A percentile compares a stretch with the other conserved stretches of the same genome.
Evolutionary conservation across 2,329 filamentous ascomycete species (phyloP).

Genomic region (Coleophoma crateriformis): DNA sequence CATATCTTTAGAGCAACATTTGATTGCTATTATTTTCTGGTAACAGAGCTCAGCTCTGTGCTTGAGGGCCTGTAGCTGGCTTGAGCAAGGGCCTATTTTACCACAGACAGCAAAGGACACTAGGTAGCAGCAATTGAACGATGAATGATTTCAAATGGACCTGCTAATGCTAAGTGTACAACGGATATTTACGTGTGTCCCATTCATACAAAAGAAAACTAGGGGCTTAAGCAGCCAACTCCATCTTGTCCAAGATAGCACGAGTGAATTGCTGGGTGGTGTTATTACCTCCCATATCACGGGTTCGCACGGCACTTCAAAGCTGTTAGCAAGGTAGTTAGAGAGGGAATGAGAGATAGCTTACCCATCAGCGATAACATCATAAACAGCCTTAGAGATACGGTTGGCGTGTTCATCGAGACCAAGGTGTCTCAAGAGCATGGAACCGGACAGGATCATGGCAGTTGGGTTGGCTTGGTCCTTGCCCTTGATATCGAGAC

Average conservation of each 20-base stretch:
- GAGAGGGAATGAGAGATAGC: constrained; percentile 26
- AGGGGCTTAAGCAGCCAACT: constrained; percentile 34
- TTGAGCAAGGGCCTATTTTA: no score
- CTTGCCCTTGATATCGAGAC: constrained; percentile 99
- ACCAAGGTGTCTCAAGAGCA: constrained; percentile 95
- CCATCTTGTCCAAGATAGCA: constrained; percentile 94
- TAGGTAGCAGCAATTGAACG: not conserved
- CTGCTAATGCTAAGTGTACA: constrained; percentile 13
- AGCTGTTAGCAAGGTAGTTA: constrained; percentile 22
- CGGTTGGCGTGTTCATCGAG: constrained; percentile 98
- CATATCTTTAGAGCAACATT: no score
- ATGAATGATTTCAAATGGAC: not conserved
- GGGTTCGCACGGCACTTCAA: constrained; percentile 74
- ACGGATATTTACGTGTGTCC: constrained; percentile 32
- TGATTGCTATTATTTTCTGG: no score
- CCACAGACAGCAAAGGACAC: no score
- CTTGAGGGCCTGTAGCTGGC: no score
- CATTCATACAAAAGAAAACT: no score
- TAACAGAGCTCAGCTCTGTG: no score
- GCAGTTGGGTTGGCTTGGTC: constrained; percentile 98
- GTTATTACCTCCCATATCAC: constrained; percentile 89
- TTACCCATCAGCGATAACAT: constrained; percentile 83
- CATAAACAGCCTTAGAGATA: constrained; percentile 81
- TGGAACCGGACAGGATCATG: constrained; percentile 88
- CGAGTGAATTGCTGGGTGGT: constrained; percentile 94